These are phyloP conservation scores for Pleurotus pulmonarius DNA, from an alignment of 768 basidiomycete species.

Conservation along the genomic window DNA sequence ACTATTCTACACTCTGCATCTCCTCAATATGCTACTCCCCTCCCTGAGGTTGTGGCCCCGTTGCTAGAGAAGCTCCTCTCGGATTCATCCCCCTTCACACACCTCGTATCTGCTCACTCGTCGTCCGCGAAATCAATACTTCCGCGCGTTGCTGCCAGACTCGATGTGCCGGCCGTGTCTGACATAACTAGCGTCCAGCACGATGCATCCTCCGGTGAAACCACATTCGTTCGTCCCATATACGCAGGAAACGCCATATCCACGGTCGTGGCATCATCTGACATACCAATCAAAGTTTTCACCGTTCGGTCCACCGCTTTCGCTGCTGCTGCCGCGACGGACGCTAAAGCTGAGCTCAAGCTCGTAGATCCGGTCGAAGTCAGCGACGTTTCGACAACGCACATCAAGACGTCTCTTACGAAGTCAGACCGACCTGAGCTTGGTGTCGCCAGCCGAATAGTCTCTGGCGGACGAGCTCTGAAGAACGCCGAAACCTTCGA, in stretches of 20 bases:
- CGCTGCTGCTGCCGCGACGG: slow-evolving; percentile 54
- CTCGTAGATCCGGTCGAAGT: slow-evolving; percentile 63
- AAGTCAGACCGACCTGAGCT: slow-evolving; percentile 93
- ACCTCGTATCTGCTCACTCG: slow-evolving; percentile 89
- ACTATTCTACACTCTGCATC: slow-evolving; percentile 69
- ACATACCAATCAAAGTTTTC: slow-evolving; percentile 86
- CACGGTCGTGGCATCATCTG: slow-evolving; percentile 78
- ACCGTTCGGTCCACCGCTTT: slow-evolving; percentile 94
- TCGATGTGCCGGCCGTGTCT: slow-evolving; percentile 89
- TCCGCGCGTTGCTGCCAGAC: slow-evolving; percentile 84
- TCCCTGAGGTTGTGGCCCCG: slow-evolving; percentile 81
- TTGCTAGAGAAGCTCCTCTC: slow-evolving; percentile 75
- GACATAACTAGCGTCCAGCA: slow-evolving; percentile 84
- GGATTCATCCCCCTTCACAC: slow-evolving; percentile 67
- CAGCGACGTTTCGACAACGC: slow-evolving; percentile 52
- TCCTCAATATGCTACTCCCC: slow-evolving; percentile 58
- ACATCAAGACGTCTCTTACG: slow-evolving; percentile 72
- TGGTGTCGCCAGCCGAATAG: slow-evolving; percentile 79
- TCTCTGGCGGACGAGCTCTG: slow-evolving; percentile 93
- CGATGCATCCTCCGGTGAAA: slow-evolving; percentile 63
- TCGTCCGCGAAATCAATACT: slow-evolving; percentile 90
- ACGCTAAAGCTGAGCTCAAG: slow-evolving; percentile 54
- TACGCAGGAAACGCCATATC: slow-evolving; percentile 98
- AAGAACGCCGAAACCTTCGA: slow-evolving; percentile 95
- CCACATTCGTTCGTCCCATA: slow-evolving; percentile 90